Base-by-base conservation (phyloP, 2,329 filamentous ascomycete species). In the Penicillium capsulatum region DNA sequence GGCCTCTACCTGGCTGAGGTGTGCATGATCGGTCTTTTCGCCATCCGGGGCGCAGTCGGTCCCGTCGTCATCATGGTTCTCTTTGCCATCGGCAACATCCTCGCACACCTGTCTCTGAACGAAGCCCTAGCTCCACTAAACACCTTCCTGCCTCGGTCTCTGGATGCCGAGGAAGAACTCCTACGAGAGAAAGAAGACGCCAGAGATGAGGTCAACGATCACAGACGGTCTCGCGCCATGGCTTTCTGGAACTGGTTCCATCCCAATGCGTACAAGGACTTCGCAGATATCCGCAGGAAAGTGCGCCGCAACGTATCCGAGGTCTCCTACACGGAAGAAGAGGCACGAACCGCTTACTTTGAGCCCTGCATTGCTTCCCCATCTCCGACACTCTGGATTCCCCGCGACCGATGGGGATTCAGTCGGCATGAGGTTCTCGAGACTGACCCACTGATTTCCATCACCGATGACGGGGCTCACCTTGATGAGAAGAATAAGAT, bases 1-100 rank as follows among this genome's bases (percentile, higher is more conserved):
- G 89, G 91, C 9, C 67, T 95, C 14, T 96, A 97, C 61, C 74
- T 96, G 16, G 82, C 85, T 1, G 80, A 94, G 53, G 65, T 91
- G 10, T 92, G 87, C 66, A 75, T 96, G 63, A 83, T 95, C 49
- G 89, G 89, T 15, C 75, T 96, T 1, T 90, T 95, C 55, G 84
- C 77, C 31, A 78, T 91, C 36, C 80, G 79, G 7, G 70, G 71
- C 3, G 66, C 67, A 17, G 57, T 82, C 9, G 83, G 81, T 0
- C 86, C 87, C 0, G 65, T 90, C 44, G 68, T 89, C n/a, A 68
- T 92, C 33, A 89, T 91, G 80, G 71, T 85, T 14, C 59, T 83
- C 14, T 85, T 89, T 66, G 69, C 89, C 7, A 63, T 94, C 48
- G 81, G 90, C 57, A 89, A 84, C 0, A 67, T 79, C 1, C 72